A percentile compares a stretch with the other conserved stretches of the same genome.
These are phyloP conservation scores for Rhizodiscina lignyota DNA, from an alignment of 495 filamentous ascomycete genomes.

Conservation along the genomic window DNA sequence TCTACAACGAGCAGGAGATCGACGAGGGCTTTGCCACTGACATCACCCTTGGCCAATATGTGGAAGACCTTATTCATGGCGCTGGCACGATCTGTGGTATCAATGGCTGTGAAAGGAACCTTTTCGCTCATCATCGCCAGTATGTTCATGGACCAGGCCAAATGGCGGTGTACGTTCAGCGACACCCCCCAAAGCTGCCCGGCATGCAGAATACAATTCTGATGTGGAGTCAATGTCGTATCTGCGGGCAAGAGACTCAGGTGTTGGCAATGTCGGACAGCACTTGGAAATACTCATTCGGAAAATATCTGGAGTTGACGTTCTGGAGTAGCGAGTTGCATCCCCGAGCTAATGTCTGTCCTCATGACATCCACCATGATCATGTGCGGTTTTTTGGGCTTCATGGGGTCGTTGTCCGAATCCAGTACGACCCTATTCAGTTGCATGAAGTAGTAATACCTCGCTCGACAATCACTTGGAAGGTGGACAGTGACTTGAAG, in stretches of 20 bases:
- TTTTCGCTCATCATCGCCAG: conserved; percentile 88
- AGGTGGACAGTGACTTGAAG: conserved; percentile 80
- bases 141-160: conserved; percentile 96
- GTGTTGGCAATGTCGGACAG: conserved; percentile 85
- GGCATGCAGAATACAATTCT: conserved; percentile 65
- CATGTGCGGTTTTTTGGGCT: conserved; percentile 87
- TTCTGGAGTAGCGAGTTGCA: conserved; percentile 84
- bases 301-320: conserved; percentile 89
- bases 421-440: conserved; percentile 85
- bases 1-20: conserved; percentile 76
- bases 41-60: conserved; percentile 86
- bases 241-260: conserved; percentile 77
- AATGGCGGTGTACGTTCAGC: conserved; percentile 74
- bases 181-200: conserved; percentile 48
- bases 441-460: conserved; percentile 94
- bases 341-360: conserved; percentile 66
- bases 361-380: conserved; percentile 82
- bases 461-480: conserved; percentile 80
- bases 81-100: conserved; percentile 59
- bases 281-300: conserved; percentile 98
- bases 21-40: conserved; percentile 61
- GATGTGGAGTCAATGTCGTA: conserved; percentile 96
- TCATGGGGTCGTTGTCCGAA: conserved; percentile 63
- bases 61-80: conserved; percentile 72
- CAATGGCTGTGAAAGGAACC: conserved; percentile 73